Conservation (phyloP, 495 filamentous ascomycete genomes). For the Penicillium flavigenum region DNA sequence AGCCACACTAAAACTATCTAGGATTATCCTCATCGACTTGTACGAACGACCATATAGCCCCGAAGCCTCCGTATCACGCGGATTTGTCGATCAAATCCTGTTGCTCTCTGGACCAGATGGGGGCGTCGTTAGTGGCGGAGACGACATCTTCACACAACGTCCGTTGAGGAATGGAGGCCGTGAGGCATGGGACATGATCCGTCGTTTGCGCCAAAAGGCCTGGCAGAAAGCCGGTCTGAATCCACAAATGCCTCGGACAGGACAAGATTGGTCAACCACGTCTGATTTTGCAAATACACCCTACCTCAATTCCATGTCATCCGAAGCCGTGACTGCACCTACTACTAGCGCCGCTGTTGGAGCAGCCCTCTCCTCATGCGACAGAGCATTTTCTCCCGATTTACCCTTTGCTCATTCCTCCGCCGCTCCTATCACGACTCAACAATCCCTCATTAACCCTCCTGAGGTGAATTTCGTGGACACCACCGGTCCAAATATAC, state of each 20-base stretch:
- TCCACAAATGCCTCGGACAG: slow-evolving; percentile 46
- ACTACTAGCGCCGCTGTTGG: too few relatives aligned
- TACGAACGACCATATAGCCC: slow-evolving; percentile 51
- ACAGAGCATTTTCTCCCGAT: not conserved
- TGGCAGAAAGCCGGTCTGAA: slow-evolving; percentile 52
- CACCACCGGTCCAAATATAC: not conserved
- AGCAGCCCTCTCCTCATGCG: not conserved
- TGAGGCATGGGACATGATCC: slow-evolving; percentile 57
- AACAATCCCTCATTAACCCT: not conserved
- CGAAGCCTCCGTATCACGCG: slow-evolving; percentile 48
- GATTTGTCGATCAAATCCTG: slow-evolving; percentile 53
- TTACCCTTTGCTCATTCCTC: not conserved
- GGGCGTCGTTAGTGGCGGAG: slow-evolving; percentile 52
- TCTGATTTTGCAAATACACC: slow-evolving; percentile 32
- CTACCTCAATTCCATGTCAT: slow-evolving; percentile 14
- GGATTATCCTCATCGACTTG: slow-evolving; percentile 58
- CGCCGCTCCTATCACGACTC: not conserved
- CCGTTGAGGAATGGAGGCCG: slow-evolving; percentile 53
- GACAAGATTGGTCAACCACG: slow-evolving; percentile 30
- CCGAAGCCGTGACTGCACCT: not conserved
- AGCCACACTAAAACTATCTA: slow-evolving; percentile 17
- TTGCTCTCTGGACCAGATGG: slow-evolving; percentile 53
- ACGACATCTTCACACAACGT: slow-evolving; percentile 46
- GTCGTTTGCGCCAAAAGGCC: slow-evolving; percentile 49
- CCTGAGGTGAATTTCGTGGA: slow-evolving; percentile 28